A percentile compares a stretch with the other conserved stretches of the same genome.
Evolutionary conservation across 2,329 filamentous ascomycete genomes (phyloP).

Genomic region (Fusarium metavorans): DNA sequence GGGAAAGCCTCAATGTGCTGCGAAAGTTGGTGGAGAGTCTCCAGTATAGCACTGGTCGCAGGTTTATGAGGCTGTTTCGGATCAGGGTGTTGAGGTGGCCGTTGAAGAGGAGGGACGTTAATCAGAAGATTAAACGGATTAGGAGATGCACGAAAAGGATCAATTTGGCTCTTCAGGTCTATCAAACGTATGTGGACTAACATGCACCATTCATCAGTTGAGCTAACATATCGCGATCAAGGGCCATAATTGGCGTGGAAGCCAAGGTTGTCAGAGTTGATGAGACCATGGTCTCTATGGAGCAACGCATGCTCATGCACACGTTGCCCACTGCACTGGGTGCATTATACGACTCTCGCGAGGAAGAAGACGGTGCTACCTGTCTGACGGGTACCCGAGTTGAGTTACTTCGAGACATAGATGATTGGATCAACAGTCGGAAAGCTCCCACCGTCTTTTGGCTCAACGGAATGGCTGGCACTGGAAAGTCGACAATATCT

Average conservation of each 20-base stretch:
- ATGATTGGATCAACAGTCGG: neutral
- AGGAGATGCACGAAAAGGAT: slow-evolving; percentile 44
- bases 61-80: slow-evolving; percentile 48
- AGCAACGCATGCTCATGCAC: neutral
- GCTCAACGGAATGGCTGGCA: slow-evolving; percentile 55
- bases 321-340: neutral
- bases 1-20: neutral
- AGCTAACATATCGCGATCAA: neutral
- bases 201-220: neutral
- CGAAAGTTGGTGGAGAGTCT: neutral
- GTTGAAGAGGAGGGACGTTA: slow-evolving; percentile 23
- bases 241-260: neutral
- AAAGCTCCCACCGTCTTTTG: slow-evolving; percentile 46
- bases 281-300: neutral
- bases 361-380: neutral
- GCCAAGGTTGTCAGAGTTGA: neutral
- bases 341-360: neutral
- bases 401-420: neutral
- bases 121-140: slow-evolving; percentile 45
- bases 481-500: slow-evolving; percentile 55
- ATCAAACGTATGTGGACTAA: slow-evolving; percentile 46
- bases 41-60: slow-evolving; percentile 27
- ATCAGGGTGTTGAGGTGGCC: slow-evolving; percentile 55
- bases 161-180: slow-evolving; percentile 47
- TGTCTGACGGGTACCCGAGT: neutral